Evolutionary conservation across 805 yeast genomes (phyloP).

Genomic region (Starmerella potacharoeniae): DNA sequence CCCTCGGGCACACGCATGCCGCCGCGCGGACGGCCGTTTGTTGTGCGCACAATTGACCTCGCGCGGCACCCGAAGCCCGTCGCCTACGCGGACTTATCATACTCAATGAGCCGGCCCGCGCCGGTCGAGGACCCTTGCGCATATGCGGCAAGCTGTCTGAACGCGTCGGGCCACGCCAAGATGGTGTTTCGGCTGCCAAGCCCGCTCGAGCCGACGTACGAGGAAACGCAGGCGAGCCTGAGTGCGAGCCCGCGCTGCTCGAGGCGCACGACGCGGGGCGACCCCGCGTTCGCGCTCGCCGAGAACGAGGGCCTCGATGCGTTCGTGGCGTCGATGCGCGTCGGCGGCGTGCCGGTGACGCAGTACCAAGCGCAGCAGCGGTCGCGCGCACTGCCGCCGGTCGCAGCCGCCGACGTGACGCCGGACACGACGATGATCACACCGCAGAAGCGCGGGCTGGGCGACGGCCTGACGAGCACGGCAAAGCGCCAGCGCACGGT

Average conservation of each 20-base stretch:
- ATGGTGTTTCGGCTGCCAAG: constrained; percentile 22
- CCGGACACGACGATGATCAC: constrained; percentile 2
- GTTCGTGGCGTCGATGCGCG: constrained; percentile 3
- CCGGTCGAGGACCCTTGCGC: constrained; percentile 22
- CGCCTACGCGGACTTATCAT: constrained; percentile 26
- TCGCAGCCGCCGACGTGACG: not conserved
- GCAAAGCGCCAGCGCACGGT: constrained; percentile 15
- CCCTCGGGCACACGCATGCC: constrained; percentile 5
- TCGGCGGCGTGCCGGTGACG: constrained; percentile 7
- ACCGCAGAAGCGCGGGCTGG: constrained; percentile 10
- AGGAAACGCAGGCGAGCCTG: constrained; percentile 24
- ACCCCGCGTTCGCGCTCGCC: constrained; percentile 13
- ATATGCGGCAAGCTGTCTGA: constrained; percentile 23
- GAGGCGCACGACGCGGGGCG: constrained; percentile 9
- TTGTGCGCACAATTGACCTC: constrained; percentile 19
- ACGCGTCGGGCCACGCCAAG: constrained; percentile 16
- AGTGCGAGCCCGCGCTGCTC: constrained; percentile 2
- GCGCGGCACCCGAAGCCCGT: constrained; percentile 21
- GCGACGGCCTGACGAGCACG: constrained; percentile 9
- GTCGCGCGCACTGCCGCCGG: not conserved
- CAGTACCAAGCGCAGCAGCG: constrained; percentile 7
- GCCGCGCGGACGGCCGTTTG: not conserved
- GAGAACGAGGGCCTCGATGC: constrained; percentile 4
- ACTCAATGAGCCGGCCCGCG: constrained; percentile 18
- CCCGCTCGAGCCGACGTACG: constrained; percentile 25